A percentile compares a stretch with the other conserved stretches of the same genome.
phyloP scores from a whole-genome alignment of 768 basidiomycete species.

The Suillus brevipes region DNA sequence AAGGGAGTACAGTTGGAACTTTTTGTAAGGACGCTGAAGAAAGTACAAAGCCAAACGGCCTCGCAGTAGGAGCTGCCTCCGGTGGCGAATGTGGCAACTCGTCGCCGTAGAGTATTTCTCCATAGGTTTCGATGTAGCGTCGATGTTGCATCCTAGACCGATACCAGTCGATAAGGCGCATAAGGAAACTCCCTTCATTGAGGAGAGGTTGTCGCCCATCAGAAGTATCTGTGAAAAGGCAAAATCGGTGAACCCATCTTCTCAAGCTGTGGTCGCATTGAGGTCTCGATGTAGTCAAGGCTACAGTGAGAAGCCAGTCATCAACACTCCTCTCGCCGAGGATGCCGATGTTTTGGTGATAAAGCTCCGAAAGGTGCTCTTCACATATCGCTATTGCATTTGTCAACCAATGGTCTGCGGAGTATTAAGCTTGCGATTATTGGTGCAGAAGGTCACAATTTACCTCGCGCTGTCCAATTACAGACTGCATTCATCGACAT shows the following conservation, averaged over 20 bases:
- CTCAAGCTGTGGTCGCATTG: constrained; percentile 26
- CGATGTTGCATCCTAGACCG: constrained; percentile 42
- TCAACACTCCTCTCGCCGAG: constrained; percentile 30
- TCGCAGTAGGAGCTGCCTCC: constrained; percentile 11
- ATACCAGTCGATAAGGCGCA: constrained; percentile 46
- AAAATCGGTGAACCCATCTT: constrained; percentile 35
- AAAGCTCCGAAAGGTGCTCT: constrained; percentile 36
- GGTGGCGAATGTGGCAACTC: constrained; percentile 9
- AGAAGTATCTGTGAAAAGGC: constrained; percentile 26
- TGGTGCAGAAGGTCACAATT: constrained; percentile 26
- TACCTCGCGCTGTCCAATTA: constrained; percentile 43
- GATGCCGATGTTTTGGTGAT: constrained; percentile 31
- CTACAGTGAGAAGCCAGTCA: constrained; percentile 39
- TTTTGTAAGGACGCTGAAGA: constrained; percentile 29
- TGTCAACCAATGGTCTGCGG: constrained; percentile 36
- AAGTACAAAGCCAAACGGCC: constrained; percentile 22
- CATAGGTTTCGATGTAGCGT: constrained; percentile 42
- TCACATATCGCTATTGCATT: constrained; percentile 38
- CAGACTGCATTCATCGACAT: constrained; percentile 48
- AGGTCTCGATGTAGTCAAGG: constrained; percentile 26
- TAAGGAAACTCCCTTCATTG: constrained; percentile 45
- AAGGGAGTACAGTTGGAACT: constrained; percentile 46
- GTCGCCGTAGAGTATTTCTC: constrained; percentile 25
- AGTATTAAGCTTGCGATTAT: constrained; percentile 7
- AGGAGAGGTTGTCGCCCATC: constrained; percentile 19